These are phyloP conservation scores for Irineochytrium annulatum DNA, from an alignment of 192 early-diverging fungal genomes.

Conservation along the genomic window DNA sequence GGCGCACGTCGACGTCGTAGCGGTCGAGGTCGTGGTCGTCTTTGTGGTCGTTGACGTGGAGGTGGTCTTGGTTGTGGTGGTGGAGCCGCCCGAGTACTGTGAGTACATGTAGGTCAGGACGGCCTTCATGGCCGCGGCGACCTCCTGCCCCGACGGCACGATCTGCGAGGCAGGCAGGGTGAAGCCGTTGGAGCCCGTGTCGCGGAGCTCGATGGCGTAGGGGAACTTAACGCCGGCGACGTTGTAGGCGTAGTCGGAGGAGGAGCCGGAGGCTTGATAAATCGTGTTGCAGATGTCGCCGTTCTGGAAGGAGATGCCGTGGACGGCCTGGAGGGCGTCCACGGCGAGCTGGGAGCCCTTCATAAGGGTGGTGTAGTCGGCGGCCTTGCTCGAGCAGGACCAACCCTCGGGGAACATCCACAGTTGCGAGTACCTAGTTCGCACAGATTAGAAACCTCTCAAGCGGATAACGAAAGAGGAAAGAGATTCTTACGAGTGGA, in stretches of 20 bases:
- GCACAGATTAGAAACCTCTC: conserved; percentile 35
- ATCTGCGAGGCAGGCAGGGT: conserved; percentile 23
- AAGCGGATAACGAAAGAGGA: background rate
- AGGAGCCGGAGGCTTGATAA: conserved; percentile 31
- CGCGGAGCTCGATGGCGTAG: conserved; percentile 31
- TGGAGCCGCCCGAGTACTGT: background rate
- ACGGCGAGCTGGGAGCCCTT: conserved; percentile 15
- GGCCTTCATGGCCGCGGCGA: conserved; percentile 15
- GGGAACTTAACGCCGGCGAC: conserved; percentile 22
- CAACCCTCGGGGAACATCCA: conserved; percentile 49
- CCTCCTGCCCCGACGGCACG: conserved; percentile 24
- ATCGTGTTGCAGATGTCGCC: conserved; percentile 24
- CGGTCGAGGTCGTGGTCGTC: background rate
- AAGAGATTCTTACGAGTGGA: conserved; percentile 14
- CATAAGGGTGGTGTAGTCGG: conserved; percentile 20
- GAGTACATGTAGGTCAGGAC: conserved; percentile 19
- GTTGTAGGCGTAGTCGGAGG: conserved; percentile 34
- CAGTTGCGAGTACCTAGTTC: conserved; percentile 52
- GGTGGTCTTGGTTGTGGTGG: background rate
- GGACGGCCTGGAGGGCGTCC: conserved; percentile 14
- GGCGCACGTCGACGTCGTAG: conserved; percentile 11
- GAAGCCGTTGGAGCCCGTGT: conserved; percentile 27
- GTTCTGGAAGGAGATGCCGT: conserved; percentile 17
- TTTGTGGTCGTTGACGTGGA: background rate
- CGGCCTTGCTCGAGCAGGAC: conserved; percentile 7